Evolutionary conservation across 2,329 filamentous ascomycete genomes (phyloP), one percentile per base, ranked within the genome.

Genomic region (Juglanconis sp.): DNA sequence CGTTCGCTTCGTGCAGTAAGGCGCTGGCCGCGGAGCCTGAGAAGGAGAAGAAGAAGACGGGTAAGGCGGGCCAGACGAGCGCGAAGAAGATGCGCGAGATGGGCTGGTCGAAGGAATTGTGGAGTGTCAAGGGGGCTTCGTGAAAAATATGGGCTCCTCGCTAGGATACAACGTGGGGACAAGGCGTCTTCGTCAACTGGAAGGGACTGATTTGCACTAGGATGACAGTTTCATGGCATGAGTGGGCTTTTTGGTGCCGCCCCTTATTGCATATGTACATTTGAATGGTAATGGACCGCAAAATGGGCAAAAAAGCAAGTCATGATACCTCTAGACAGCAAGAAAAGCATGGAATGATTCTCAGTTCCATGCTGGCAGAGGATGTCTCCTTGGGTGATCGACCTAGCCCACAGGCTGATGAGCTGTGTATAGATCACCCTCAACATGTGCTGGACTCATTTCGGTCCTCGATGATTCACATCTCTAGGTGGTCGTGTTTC

Each of bases 1-100:
- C 84, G 10, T 87, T 98, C 70, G 92, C 94, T 1, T 80, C 86
- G 55, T 88, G 87, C 58, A 92, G 90, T 73, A 90, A 91, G 73
- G 87, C 88, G 2, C 84, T 90, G 61, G 81, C 85, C 1, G 79
- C 85, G 56, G 79, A 75, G 61, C 79, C 80, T 10, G 78, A 75
- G 17, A 83, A 85, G 54, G 49, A 68, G 64, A 86, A 85, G 74
- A 81, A 81, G 67, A 57, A 57, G 47, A 49, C 55, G 3, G 50
- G 55, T 48, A 57, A 57, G 35, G 70, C 74, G 4, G 67, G 76
- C 1, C 76, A 78, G 10, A 76, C 77, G 5, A 79, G 76, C 64
- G 83, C 77, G 67, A 88, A 86, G 75, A 87, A 84, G 74, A 73
- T 85, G 67, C 79, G 83, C 47, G 81, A 85, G 72, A 78, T 81